These are phyloP conservation scores for Kwoniella pini DNA, from an alignment of 768 basidiomycete genomes.

Conservation along the genomic window DNA sequence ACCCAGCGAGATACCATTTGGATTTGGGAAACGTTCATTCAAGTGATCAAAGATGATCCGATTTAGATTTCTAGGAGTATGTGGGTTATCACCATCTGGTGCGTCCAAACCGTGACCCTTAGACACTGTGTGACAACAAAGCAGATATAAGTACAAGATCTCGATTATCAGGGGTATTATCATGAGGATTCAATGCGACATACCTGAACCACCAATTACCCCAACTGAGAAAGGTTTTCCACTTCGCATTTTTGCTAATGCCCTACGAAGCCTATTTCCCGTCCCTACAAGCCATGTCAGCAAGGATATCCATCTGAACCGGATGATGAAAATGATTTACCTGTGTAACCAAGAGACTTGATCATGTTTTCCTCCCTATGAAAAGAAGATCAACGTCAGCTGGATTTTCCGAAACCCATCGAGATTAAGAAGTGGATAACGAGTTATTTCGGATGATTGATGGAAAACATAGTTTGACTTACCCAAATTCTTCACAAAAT, in stretches of 20 bases:
- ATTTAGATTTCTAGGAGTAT: constrained; percentile 30
- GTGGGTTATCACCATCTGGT: constrained; percentile 12
- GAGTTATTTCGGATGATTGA: neutral
- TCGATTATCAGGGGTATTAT: no score
- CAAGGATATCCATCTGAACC: neutral
- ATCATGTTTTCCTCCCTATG: constrained; percentile 24
- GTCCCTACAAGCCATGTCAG: constrained; percentile 19
- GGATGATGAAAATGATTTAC: neutral
- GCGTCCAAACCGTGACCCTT: constrained; percentile 23
- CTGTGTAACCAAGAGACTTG: constrained; percentile 17
- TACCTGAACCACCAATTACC: constrained; percentile 46
- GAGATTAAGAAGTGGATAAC: no score
- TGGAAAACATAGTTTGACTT: neutral
- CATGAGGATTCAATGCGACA: constrained; percentile 4
- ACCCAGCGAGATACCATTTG: constrained; percentile 15
- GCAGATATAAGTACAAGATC: neutral
- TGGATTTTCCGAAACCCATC: no score
- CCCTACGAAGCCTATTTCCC: constrained; percentile 31
- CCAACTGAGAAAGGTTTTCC: constrained; percentile 43
- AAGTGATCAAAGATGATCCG: constrained; percentile 41
- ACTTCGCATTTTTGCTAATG: constrained; percentile 26
- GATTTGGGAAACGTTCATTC: constrained; percentile 27
- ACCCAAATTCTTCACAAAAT: constrained; percentile 36
- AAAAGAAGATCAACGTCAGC: neutral
- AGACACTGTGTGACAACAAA: constrained; percentile 20